Evolutionary conservation across 202 grass and related monocot genomes (phyloP), one percentile per base, ranked within the genome.

Genomic region (Thinopyrum obtusiflorum): DNA sequence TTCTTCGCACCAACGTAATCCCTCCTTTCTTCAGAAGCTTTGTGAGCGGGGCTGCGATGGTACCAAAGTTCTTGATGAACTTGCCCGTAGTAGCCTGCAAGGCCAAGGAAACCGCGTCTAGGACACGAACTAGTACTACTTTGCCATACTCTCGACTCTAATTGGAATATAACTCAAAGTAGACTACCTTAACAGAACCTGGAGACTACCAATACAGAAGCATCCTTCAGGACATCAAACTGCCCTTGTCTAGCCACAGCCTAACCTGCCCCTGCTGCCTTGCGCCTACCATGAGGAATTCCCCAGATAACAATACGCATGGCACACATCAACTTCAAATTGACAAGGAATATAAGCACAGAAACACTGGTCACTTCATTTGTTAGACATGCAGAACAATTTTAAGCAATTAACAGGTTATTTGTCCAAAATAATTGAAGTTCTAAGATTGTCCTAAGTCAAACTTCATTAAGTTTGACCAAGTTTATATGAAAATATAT

Each of bases 301-400:
- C 47, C 47, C 47, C 15, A 51, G 4, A 51, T 51, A 51, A 51
- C 47, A 51, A 73, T 23, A 69, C 32, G 6, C 68, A 72, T 42
- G 35, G 37, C 10, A 57, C 20, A 71, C 14, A 64, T 27, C 17
- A 73, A 40, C 72, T 78, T 73, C 35, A 74, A 60, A 60, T 60
- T 23, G 32, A 63, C 25, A 66, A 84, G 29, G 13, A 64, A 84
- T 68, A 77, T 23, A 83, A 70, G 33, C 49, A 80, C 31, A 40
- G n/a, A 35, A 55, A 67, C 32, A 53, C 12, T 51, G 28, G 21
- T 49, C 18, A 25, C 32, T 21, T 44, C 68, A 60, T 39, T 79
- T 46, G 6, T 23, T 78, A 12, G 9, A 36, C 25, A 21, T 33
- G n/a, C 61, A 67, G 61, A 77, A 57, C 9, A 65, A 15, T 53